Evolutionary conservation across 2,329 filamentous ascomycete genomes (phyloP).

Genomic region (Aspergillus sp.): DNA sequence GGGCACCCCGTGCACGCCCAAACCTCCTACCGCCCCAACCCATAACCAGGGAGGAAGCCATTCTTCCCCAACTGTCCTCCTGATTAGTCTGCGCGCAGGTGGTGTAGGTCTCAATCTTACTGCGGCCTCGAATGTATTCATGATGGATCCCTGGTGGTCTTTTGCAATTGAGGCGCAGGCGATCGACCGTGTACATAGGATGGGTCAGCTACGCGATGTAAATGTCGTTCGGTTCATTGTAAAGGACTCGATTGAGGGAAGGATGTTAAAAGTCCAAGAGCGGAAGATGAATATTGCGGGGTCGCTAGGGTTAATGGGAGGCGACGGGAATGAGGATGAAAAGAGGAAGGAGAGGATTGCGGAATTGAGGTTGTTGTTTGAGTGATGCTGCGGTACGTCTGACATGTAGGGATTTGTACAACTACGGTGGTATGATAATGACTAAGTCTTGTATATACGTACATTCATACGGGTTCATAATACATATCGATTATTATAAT

Average conservation of each 20-base stretch:
- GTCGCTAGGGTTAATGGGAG: conserved; percentile 91
- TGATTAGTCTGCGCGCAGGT: conserved; percentile 83
- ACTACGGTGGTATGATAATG: not conserved
- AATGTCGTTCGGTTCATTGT: conserved; percentile 86
- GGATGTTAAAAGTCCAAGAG: conserved; percentile 92
- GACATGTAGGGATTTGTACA: not conserved
- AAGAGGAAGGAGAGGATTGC: conserved; percentile 87
- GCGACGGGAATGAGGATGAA: conserved; percentile 85
- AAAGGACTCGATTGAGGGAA: conserved; percentile 85
- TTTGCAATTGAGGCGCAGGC: conserved; percentile 96
- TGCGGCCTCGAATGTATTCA: conserved; percentile 83
- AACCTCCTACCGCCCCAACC: conserved; percentile 14
- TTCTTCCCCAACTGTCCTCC: conserved; percentile 56
- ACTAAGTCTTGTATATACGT: not conserved
- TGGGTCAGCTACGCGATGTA: conserved; percentile 88
- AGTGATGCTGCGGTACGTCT: conserved; percentile 22
- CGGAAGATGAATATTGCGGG: conserved; percentile 87
- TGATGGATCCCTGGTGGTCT: conserved; percentile 99
- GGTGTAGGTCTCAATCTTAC: conserved; percentile 94
- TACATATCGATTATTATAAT: not conserved
- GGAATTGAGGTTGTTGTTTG: conserved; percentile 85
- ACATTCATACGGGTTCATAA: not conserved
- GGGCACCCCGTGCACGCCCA: not conserved
- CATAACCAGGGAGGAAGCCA: not conserved
- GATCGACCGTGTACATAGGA: conserved; percentile 94